Evolutionary conservation across 2,329 filamentous ascomycete genomes (phyloP).

Genomic region (Diaporthe sp.): DNA sequence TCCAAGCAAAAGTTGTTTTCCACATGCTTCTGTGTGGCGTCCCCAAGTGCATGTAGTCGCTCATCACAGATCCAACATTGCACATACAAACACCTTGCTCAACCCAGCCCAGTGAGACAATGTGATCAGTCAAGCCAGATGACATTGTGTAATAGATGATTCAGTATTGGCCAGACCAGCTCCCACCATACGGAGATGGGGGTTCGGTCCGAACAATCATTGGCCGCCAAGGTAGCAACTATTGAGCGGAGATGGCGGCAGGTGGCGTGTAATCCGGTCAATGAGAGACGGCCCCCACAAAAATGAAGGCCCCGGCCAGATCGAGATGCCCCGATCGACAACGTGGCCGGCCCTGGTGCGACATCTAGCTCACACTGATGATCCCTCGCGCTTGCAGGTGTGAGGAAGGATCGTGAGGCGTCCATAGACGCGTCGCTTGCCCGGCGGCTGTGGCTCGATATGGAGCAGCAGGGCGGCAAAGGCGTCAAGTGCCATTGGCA

Average conservation of each 20-base stretch:
- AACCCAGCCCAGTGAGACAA: background rate
- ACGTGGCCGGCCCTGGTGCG: background rate
- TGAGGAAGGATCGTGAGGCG: background rate
- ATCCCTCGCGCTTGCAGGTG: background rate
- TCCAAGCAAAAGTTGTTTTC: background rate
- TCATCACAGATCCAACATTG: background rate
- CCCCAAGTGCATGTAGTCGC: background rate
- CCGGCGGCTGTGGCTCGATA: background rate
- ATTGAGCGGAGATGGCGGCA: background rate
- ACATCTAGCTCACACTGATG: background rate
- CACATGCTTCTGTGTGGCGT: background rate
- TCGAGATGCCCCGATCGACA: background rate
- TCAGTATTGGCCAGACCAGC: background rate
- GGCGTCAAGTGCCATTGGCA: background rate
- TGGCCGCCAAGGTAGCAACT: background rate
- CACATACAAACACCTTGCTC: background rate
- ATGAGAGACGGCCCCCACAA: background rate
- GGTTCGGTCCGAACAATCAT: background rate
- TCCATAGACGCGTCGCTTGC: background rate
- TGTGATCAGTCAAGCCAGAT: background rate
- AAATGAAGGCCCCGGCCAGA: background rate
- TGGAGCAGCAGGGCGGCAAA: background rate
- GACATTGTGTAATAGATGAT: background rate
- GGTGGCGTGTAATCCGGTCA: background rate
- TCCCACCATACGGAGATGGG: background rate